Evolutionary conservation across 108 stramenopile species (phyloP).

Genomic region (Bacterosira constricta): DNA sequence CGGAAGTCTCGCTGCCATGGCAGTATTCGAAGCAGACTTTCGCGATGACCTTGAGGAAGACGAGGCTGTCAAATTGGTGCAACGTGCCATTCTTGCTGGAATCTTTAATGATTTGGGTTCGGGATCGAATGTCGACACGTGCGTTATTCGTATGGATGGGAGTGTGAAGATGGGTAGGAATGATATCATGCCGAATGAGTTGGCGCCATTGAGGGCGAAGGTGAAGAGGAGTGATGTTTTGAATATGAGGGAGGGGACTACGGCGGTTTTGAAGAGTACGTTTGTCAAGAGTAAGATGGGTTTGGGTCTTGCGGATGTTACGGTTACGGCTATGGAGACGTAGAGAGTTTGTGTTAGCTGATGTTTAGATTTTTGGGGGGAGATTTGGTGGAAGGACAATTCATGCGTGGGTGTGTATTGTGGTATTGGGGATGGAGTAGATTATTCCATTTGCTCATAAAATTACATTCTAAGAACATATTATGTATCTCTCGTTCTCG

Average conservation of each 20-base stretch:
- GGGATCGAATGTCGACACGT: conserved; percentile 93
- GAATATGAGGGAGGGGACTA: conserved; percentile 74
- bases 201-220: conserved; percentile 60
- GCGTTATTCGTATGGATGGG: conserved; percentile 89
- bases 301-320: conserved; percentile 68
- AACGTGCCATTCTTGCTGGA: conserved; percentile 93
- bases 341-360: too few relatives aligned
- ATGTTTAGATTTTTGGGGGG: too few relatives aligned
- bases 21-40: conserved; percentile 93
- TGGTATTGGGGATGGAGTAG: background rate
- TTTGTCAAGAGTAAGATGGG: conserved; percentile 59
- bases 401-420: background rate
- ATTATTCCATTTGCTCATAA: too few relatives aligned
- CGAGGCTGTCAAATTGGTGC: conserved; percentile 92
- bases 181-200: conserved; percentile 79
- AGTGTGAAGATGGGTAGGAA: conserved; percentile 70
- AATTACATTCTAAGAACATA: too few relatives aligned
- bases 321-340: conserved; percentile 59
- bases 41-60: conserved; percentile 88
- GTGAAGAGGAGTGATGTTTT: conserved; percentile 66
- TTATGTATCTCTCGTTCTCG: too few relatives aligned
- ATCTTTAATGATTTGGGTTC: conserved; percentile 98
- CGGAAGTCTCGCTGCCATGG: conserved; percentile 98
- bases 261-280: conserved; percentile 66
- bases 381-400: background rate